These are phyloP conservation scores for Psilocybe subaeruginosa DNA, from an alignment of 768 basidiomycete genomes.

Conservation along the genomic window DNA sequence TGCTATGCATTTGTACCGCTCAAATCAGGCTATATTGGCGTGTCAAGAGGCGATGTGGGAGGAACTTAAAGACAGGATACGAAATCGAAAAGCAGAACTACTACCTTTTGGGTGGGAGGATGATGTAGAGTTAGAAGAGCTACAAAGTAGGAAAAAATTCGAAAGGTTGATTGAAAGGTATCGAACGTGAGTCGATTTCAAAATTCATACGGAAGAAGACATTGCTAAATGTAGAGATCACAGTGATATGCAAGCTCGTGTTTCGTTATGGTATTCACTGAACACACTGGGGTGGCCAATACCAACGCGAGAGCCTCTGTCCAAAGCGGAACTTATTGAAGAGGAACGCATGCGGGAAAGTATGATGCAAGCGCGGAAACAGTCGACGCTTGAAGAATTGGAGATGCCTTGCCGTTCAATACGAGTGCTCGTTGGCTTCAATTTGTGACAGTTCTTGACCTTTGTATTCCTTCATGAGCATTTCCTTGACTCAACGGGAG, in stretches of 20 bases:
- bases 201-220: neutral
- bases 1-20: conserved; percentile 71
- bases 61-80: conserved; percentile 63
- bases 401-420: conserved; percentile 60
- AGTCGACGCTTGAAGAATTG: conserved; percentile 54
- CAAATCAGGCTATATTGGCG: conserved; percentile 63
- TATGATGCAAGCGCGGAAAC: conserved; percentile 59
- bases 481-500: neutral
- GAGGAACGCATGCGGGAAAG: conserved; percentile 64
- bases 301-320: conserved; percentile 62
- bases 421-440: conserved; percentile 64
- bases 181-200: conserved; percentile 42
- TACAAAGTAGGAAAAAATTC: conserved; percentile 59
- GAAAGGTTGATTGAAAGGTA: conserved; percentile 63
- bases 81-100: conserved; percentile 57
- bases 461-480: neutral
- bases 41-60: conserved; percentile 83
- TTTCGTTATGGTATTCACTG: conserved; percentile 67
- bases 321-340: conserved; percentile 71
- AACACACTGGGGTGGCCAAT: conserved; percentile 60
- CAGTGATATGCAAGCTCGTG: conserved; percentile 69
- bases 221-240: neutral
- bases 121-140: conserved; percentile 61
- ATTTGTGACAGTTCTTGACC: conserved; percentile 27
- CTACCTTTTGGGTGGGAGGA: conserved; percentile 71